A percentile compares a stretch with the other conserved stretches of the same genome.
Conservation (phyloP, 805 yeast species). For the Geotrichum ghanense region DNA sequence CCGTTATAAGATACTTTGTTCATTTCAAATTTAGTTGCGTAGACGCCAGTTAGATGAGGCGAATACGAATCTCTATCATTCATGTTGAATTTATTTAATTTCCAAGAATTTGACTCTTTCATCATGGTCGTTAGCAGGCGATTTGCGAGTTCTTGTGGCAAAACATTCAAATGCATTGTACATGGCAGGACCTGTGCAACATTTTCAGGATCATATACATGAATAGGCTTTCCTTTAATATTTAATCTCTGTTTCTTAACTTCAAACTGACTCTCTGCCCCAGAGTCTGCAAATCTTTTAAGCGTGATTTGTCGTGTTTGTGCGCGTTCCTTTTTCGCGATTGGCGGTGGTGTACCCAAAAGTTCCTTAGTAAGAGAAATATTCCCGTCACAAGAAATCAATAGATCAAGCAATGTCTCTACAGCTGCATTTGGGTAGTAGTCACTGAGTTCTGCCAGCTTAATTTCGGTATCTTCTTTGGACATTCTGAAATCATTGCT, state of each 20-base stretch:
- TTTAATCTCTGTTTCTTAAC: conserved; percentile 6
- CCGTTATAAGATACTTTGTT: conserved; percentile 31
- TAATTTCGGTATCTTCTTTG: conserved; percentile 20
- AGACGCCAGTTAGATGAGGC: conserved; percentile 39
- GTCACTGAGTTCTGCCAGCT: conserved; percentile 27
- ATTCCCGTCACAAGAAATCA: conserved; percentile 45
- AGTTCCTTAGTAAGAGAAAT: conserved; percentile 31
- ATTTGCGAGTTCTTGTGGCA: conserved; percentile 41
- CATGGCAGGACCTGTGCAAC: conserved; percentile 41
- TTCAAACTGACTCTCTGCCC: neutral
- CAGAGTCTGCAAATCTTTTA: conserved; percentile 5
- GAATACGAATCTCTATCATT: conserved; percentile 54
- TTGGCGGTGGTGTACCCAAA: conserved; percentile 19
- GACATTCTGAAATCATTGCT: too few relatives aligned
- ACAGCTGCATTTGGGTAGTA: conserved; percentile 35
- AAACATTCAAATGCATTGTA: conserved; percentile 37
- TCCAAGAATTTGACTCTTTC: conserved; percentile 31
- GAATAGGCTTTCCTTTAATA: conserved; percentile 23
- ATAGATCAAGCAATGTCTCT: conserved; percentile 36
- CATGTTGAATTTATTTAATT: conserved; percentile 39
- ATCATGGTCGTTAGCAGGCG: conserved; percentile 32
- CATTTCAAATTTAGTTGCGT: conserved; percentile 19
- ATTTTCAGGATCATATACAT: conserved; percentile 40
- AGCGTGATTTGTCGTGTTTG: conserved; percentile 9
- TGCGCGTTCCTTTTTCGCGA: neutral